Percentiles rank a stretch among this genome's conserved stretches.
Conservation (phyloP, 805 yeast genomes). For the Nakazawaea wickerhamii region DNA sequence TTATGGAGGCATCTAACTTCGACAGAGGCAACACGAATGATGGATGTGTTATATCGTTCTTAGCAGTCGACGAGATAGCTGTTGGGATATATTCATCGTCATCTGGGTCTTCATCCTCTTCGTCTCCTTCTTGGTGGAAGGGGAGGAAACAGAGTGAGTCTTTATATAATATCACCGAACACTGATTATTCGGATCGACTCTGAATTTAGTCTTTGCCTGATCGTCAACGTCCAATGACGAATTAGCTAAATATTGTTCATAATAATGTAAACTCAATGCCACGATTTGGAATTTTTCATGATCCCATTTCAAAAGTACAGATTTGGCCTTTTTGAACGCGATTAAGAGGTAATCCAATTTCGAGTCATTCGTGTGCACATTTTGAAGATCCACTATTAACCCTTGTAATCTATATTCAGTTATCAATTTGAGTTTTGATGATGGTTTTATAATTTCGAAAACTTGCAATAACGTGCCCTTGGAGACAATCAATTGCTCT, state of each 20-base stretch:
- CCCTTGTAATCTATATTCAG: constrained; percentile 74
- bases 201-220: constrained; percentile 39
- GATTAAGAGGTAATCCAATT: constrained; percentile 56
- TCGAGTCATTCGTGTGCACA: constrained; percentile 43
- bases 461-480: constrained; percentile 64
- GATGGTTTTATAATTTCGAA: constrained; percentile 35
- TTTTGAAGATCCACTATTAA: constrained; percentile 51
- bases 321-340: constrained; percentile 73
- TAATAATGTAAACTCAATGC: constrained; percentile 84
- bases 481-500: constrained; percentile 61
- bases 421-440: constrained; percentile 30
- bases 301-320: constrained; percentile 71
- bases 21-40: constrained; percentile 58
- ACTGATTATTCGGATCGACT: constrained; percentile 56
- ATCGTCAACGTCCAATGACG: constrained; percentile 36
- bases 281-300: constrained; percentile 41
- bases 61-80: constrained; percentile 12
- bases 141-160: constrained; percentile 74
- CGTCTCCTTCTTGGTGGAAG: constrained; percentile 38
- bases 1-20: constrained; percentile 49
- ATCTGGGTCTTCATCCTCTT: constrained; percentile 34
- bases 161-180: constrained; percentile 55
- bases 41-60: constrained; percentile 34
- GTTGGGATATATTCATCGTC: constrained; percentile 18
- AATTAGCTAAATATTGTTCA: constrained; percentile 57